Percentiles rank a stretch among this genome's conserved stretches.
These are phyloP conservation scores for Talaromyces sp. DNA, from an alignment of 2,329 filamentous ascomycete species.

Conservation along the genomic window DNA sequence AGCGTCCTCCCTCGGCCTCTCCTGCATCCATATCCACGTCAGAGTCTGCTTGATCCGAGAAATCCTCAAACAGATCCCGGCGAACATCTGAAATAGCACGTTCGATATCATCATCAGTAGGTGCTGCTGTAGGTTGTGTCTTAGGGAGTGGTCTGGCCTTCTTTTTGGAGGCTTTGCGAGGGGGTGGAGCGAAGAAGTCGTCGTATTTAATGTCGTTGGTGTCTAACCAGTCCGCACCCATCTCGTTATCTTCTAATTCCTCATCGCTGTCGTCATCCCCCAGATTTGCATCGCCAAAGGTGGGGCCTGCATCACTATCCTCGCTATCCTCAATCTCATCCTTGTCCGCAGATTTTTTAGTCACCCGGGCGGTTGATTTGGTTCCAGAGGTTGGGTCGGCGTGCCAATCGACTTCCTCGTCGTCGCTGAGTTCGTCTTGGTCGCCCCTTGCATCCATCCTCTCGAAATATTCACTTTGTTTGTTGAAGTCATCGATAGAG, in stretches of 20 bases:
- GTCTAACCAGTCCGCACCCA: constrained; percentile 62
- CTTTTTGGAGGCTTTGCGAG: constrained; percentile 63
- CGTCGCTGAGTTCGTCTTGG: constrained; percentile 69
- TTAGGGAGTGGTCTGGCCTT: constrained; percentile 54
- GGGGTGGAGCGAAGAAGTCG: constrained; percentile 88
- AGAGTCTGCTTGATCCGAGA: constrained; percentile 60
- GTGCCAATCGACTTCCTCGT: constrained; percentile 82
- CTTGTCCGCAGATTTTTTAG: constrained; percentile 38
- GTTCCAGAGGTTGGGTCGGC: constrained; percentile 63
- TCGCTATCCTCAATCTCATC: constrained; percentile 57
- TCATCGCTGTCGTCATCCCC: constrained; percentile 62
- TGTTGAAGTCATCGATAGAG: constrained; percentile 96
- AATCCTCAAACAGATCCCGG: constrained; percentile 86
- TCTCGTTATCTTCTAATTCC: constrained; percentile 53
- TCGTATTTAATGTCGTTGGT: constrained; percentile 87
- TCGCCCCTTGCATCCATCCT: constrained; percentile 77
- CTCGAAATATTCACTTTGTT: constrained; percentile 84
- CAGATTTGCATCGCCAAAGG: constrained; percentile 75
- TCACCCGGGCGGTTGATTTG: constrained; percentile 16
- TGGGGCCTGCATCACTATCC: constrained; percentile 63
- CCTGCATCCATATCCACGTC: constrained; percentile 56
- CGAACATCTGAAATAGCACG: constrained; percentile 83
- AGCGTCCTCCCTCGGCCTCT: constrained; percentile 40
- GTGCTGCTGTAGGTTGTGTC: constrained; percentile 42
- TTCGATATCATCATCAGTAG: constrained; percentile 66